Evolutionary conservation across 441 rosid species (phyloP), one percentile per base, ranked within the genome.

Genomic region (Adansonia rubrostipa): DNA sequence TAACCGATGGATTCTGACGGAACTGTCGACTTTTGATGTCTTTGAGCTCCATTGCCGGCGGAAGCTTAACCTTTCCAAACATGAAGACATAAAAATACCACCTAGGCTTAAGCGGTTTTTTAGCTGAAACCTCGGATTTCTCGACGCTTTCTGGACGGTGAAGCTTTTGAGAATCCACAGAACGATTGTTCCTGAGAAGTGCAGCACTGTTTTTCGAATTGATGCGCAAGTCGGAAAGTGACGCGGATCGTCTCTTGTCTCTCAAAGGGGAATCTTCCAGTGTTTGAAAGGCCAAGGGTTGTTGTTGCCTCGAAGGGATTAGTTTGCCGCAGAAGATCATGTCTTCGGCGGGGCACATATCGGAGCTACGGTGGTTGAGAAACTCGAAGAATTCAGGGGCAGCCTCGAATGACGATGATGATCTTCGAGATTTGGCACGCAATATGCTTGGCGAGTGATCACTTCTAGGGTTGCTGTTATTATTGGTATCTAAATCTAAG

Each of bases 301-400:
- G 86, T 47, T 83, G 74, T 28, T 28, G 33, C 14, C 78, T 86
- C 72, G 88, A 84, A 3, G 97, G 91, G 47, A 93, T 80, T 71
- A 95, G 92, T 78, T 90, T 92, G 9, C 98, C 99, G 71, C 87
- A 81, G 77, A 89, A 86, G 80, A 93, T 87, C 50, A 93, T 86
- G 61, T 93, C 96, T 65, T 95, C 98, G 9, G 99, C 97, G 0
- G 97, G 88, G 58, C 91, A 85, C 90, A 90, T 89, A 45, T 92
- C 84, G 10, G 88, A 69, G 77, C 79, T 78, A 66, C 86, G 60
- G 71, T 82, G 79, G 74, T 78, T 86, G 10, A 92, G 77, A 76
- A 95, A 95, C 86, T 92, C 97, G 61, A 95, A 95, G 68, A 88
- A 71, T 15, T 92, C 95, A 0, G 77, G 80, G 14, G 73, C 63